Evolutionary conservation across 2,329 filamentous ascomycete genomes (phyloP), one percentile per base, ranked within the genome.

Genomic region (Trichophaea hybrida): DNA sequence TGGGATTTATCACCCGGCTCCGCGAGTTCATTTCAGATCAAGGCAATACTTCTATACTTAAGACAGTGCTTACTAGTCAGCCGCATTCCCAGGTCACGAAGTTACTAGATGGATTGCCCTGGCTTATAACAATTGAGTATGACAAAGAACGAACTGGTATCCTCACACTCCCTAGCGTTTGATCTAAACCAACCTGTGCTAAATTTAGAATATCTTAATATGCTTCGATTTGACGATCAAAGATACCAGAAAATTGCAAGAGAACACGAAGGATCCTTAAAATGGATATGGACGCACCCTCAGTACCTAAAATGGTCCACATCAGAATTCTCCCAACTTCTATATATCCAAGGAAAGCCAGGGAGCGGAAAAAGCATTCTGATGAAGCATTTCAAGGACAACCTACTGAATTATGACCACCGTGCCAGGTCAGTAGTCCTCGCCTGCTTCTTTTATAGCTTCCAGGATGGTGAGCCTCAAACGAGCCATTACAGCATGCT

Each of bases 401-500:
- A 24, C 24, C 24, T 24, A 1, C 24, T 24, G 3, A 6, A 49
- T 1, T 6, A 2, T 17, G 24, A 49, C 13, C 44, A 12, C 2
- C 1, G 2, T 2, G 44, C 44, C 8, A 24, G 44, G 7, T 49
- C 44, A 8, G 44, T 5, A 3, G 3, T 55, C 37, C 6, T 55
- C 6, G 2, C 33, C 17, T 15, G 3, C 2, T 57, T 57, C 43
- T 57, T 57, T 8, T 57, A 57, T 6, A 57, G 55, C 10, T 8
- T 48, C 55, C 33, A 38, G 15, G 55, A 57, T 17, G 55, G 55
- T 4, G 38, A 46, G 6, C 15, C 2, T 8, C 31, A 57, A 24
- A 57, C 17, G 7, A 40, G 35, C 24, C 55, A 57, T 49, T 49
- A 49, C 33, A 57, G 32, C 24, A 57, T 57, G 55, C 17, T 57